A percentile compares a stretch with the other conserved stretches of the same genome.
These are phyloP conservation scores for Microthlaspi erraticum DNA, from an alignment of 345 rosid genomes.

Conservation along the genomic window DNA sequence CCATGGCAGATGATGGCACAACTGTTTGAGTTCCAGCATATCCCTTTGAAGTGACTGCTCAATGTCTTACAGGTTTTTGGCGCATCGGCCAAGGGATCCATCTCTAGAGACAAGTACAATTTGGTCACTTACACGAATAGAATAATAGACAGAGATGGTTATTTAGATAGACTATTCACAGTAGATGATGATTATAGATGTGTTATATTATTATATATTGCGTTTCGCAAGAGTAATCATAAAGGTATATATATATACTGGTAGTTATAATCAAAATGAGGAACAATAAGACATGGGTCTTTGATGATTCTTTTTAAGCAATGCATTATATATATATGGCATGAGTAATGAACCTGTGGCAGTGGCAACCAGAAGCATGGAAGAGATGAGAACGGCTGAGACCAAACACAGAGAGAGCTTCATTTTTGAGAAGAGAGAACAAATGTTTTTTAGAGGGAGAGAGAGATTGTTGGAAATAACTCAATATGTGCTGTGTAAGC, in stretches of 20 bases:
- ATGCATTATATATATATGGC: background rate
- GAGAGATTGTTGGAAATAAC: background rate
- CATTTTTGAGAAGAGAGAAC: slow-evolving; percentile 5
- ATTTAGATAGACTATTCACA: background rate
- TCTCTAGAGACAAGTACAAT: background rate
- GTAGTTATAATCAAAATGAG: background rate
- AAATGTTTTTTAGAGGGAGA: background rate
- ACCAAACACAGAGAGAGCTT: slow-evolving; percentile 8
- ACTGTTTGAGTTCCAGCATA: background rate
- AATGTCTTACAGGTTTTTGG: background rate
- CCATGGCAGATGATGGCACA: background rate
- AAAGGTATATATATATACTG: background rate
- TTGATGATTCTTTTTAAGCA: background rate
- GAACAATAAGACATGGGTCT: background rate
- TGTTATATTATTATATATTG: background rate
- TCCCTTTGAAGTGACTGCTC: background rate
- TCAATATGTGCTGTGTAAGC: background rate
- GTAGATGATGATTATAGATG: background rate
- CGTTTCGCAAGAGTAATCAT: background rate
- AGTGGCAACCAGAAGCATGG: slow-evolving; percentile 6
- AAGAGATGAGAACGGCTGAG: slow-evolving; percentile 6
- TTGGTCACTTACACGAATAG: background rate
- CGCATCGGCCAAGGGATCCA: background rate
- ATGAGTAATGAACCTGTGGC: slow-evolving; percentile 14
- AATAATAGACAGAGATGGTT: background rate